Evolutionary conservation across 768 basidiomycete species (phyloP).

Genomic region (Rossbeevera mucosa): DNA sequence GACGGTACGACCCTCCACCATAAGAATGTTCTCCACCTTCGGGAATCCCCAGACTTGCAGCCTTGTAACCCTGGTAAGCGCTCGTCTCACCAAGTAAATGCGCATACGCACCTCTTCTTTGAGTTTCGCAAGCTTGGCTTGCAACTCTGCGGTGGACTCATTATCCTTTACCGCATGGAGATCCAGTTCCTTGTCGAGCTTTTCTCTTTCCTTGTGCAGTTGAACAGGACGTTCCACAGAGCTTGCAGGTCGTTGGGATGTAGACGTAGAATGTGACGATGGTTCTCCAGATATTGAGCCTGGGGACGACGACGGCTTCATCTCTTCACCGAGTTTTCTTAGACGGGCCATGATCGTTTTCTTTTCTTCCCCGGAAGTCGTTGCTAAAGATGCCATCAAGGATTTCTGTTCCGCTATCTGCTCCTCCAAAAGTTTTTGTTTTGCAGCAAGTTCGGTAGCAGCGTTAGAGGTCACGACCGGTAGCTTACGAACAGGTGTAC

Average conservation of each 20-base stretch:
- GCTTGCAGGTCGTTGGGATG: slow-evolving; percentile 20
- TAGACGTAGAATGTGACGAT: slow-evolving; percentile 24
- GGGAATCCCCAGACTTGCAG: slow-evolving; percentile 68
- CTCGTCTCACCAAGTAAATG: slow-evolving; percentile 1
- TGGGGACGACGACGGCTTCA: slow-evolving; percentile 44
- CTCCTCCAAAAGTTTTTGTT: slow-evolving; percentile 72
- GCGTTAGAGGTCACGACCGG: slow-evolving; percentile 29
- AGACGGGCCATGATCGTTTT: slow-evolving; percentile 72
- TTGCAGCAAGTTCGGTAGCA: slow-evolving; percentile 57
- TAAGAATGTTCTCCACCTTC: slow-evolving; percentile 40
- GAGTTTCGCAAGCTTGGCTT: slow-evolving; percentile 69
- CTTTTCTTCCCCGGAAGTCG: slow-evolving; percentile 67
- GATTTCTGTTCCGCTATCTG: slow-evolving; percentile 88
- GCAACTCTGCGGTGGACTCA: slow-evolving; percentile 62
- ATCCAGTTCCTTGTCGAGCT: slow-evolving; percentile 82
- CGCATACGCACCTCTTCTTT: slow-evolving; percentile 63
- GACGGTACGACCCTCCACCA: slow-evolving; percentile 44
- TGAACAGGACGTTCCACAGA: slow-evolving; percentile 37
- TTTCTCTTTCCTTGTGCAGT: slow-evolving; percentile 56
- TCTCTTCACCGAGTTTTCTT: slow-evolving; percentile 74
- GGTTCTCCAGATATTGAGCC: slow-evolving; percentile 27
- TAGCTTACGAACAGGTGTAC: slow-evolving; percentile 35
- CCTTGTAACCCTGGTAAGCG: slow-evolving; percentile 38
- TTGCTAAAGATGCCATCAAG: slow-evolving; percentile 65
- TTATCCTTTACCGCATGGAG: slow-evolving; percentile 42